A percentile compares a stretch with the other conserved stretches of the same genome.
These are phyloP conservation scores for Fusarium continuum DNA, from an alignment of 2,329 filamentous ascomycete genomes.

Conservation along the genomic window DNA sequence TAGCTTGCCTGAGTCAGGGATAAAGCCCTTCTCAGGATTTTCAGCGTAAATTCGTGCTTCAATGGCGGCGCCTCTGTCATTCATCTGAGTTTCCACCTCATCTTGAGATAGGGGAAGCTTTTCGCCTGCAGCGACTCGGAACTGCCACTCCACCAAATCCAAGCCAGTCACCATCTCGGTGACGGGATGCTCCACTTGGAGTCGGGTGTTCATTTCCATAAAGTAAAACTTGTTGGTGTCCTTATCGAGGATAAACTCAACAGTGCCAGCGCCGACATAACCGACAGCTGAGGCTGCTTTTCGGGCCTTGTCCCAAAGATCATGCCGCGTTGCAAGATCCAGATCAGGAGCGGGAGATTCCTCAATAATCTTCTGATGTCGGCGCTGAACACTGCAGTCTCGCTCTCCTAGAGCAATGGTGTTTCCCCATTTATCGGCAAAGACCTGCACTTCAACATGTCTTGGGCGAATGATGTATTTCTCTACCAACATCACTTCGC, in stretches of 20 bases:
- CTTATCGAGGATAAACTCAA: constrained; percentile 91
- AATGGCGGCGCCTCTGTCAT: constrained; percentile 82
- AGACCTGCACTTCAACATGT: constrained; percentile 91
- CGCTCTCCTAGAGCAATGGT: constrained; percentile 87
- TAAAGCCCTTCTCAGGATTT: constrained; percentile 89
- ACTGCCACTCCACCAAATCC: constrained; percentile 94
- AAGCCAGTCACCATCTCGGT: constrained; percentile 75
- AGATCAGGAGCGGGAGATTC: constrained; percentile 83
- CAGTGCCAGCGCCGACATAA: constrained; percentile 90
- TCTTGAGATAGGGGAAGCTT: constrained; percentile 64
- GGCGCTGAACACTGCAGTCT: constrained; percentile 86
- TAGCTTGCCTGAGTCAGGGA: constrained; percentile 90
- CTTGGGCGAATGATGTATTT: constrained; percentile 80
- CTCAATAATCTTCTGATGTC: constrained; percentile 92
- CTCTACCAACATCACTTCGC: constrained; percentile 85
- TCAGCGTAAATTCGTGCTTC: constrained; percentile 98
- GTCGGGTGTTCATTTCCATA: constrained; percentile 84
- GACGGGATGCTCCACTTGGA: constrained; percentile 97
- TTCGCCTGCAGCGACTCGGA: constrained; percentile 74
- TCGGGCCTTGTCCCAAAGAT: constrained; percentile 73
- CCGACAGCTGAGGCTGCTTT: constrained; percentile 76
- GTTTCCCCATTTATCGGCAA: constrained; percentile 82
- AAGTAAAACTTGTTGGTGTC: constrained; percentile 83
- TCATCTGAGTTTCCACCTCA: constrained; percentile 78
- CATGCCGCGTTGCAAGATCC: constrained; percentile 64